Percentiles rank a stretch among this genome's conserved stretches.
These are phyloP conservation scores for Polytrichum formosum DNA, from an alignment of 225 moss, liverwort and hornwort species.

Conservation along the genomic window DNA sequence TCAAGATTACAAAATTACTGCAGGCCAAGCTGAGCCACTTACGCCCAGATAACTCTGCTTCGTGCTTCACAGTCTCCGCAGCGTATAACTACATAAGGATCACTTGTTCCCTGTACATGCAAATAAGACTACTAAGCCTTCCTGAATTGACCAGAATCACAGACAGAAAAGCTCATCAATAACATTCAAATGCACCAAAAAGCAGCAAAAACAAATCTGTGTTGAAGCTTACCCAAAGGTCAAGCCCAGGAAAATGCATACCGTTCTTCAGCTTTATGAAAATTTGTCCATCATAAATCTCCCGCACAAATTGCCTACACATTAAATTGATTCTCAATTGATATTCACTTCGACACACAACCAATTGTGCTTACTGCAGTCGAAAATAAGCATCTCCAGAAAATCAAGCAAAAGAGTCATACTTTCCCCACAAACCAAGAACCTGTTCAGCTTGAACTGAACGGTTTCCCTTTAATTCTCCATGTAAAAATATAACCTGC, in stretches of 20 bases:
- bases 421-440: no score
- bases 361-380: neutral
- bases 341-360: no score
- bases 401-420: no score
- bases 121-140: neutral
- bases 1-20: neutral
- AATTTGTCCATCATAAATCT: slow-evolving; percentile 68
- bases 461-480: no score
- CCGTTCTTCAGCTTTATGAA: slow-evolving; percentile 66
- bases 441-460: no score
- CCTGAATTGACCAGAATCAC: neutral
- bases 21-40: slow-evolving; percentile 27
- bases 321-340: neutral
- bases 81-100: slow-evolving; percentile 72
- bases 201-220: neutral
- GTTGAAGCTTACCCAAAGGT: slow-evolving; percentile 70
- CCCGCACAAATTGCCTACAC: slow-evolving; percentile 59
- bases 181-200: slow-evolving; percentile 1
- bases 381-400: neutral
- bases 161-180: neutral
- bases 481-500: no score
- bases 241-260: slow-evolving; percentile 71
- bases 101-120: slow-evolving; percentile 75
- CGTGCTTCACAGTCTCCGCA: slow-evolving; percentile 57
- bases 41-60: slow-evolving; percentile 78